A percentile compares a stretch with the other conserved stretches of the same genome.
These are phyloP conservation scores for Xylaria sp. DNA, from an alignment of 2,329 filamentous ascomycete genomes.

Conservation along the genomic window DNA sequence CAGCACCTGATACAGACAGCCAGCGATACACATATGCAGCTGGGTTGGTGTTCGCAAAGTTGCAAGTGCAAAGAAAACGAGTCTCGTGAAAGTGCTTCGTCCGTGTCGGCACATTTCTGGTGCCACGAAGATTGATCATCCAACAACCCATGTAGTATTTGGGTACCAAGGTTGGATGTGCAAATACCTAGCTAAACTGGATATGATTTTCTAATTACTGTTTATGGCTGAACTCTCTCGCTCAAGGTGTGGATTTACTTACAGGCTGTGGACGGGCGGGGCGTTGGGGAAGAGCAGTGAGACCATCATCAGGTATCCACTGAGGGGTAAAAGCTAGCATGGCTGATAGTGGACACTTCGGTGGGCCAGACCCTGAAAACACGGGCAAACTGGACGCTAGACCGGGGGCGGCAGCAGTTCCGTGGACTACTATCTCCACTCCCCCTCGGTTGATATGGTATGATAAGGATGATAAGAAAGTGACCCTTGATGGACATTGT, in stretches of 20 bases:
- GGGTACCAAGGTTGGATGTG: too few relatives aligned
- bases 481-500: slow-evolving; percentile 1
- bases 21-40: slow-evolving; percentile 4
- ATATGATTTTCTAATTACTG: neutral
- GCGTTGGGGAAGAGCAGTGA: neutral
- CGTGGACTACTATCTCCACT: slow-evolving; percentile 22
- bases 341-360: neutral
- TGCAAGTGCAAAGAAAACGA: neutral
- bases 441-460: slow-evolving; percentile 13
- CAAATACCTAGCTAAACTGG: neutral
- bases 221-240: neutral
- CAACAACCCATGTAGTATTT: neutral
- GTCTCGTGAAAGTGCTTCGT: neutral
- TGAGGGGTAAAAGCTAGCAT: slow-evolving; percentile 26
- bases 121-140: slow-evolving; percentile 32
- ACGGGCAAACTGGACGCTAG: neutral
- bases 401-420: neutral
- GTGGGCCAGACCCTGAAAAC: slow-evolving; percentile 7
- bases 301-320: slow-evolving; percentile 14
- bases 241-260: slow-evolving; percentile 5
- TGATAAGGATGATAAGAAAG: slow-evolving; percentile 33
- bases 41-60: neutral
- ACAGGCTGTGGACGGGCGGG: neutral
- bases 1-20: neutral
- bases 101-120: slow-evolving; percentile 17